Percentiles rank a stretch among this genome's conserved stretches.
phyloP scores from a whole-genome alignment of 306 rosid genomes.

The Delonix regia region DNA sequence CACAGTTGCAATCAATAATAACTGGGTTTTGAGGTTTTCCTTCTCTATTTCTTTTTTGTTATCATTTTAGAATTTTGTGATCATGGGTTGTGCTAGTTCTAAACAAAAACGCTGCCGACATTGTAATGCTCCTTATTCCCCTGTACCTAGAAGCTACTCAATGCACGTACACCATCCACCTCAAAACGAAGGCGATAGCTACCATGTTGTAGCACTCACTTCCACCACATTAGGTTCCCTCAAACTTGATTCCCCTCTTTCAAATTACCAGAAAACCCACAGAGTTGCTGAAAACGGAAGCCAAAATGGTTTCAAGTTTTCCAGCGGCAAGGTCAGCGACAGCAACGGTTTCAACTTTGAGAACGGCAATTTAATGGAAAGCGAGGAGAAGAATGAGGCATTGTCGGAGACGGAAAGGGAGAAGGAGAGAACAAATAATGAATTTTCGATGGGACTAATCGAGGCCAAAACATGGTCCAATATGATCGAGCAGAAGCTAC shows the following conservation, averaged over 20 bases:
- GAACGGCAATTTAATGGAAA: neutral
- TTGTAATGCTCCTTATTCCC: slow-evolving; percentile 58
- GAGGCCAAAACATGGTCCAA: slow-evolving; percentile 85
- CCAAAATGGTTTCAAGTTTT: slow-evolving; percentile 21
- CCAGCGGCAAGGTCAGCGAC: slow-evolving; percentile 35
- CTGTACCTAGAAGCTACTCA: slow-evolving; percentile 72
- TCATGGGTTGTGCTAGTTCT: slow-evolving; percentile 86
- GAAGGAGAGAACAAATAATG: slow-evolving; percentile 4
- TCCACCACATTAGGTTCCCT: slow-evolving; percentile 89
- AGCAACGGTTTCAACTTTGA: slow-evolving; percentile 14
- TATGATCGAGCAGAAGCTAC: slow-evolving; percentile 68
- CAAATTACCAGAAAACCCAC: neutral
- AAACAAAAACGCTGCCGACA: slow-evolving; percentile 71
- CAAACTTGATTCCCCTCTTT: slow-evolving; percentile 35
- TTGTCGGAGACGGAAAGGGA: neutral
- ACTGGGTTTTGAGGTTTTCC: neutral
- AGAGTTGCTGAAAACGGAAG: neutral
- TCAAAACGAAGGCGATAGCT: slow-evolving; percentile 57
- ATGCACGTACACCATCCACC: slow-evolving; percentile 87
- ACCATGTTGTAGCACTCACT: slow-evolving; percentile 84
- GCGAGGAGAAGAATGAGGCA: neutral
- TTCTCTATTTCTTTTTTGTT: neutral
- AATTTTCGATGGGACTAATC: slow-evolving; percentile 52
- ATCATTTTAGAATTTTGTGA: slow-evolving; percentile 21
- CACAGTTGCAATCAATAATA: too few species aligned